Base-by-base conservation (phyloP, 169 alveolate genomes). In the Plasmodium sp. region DNA sequence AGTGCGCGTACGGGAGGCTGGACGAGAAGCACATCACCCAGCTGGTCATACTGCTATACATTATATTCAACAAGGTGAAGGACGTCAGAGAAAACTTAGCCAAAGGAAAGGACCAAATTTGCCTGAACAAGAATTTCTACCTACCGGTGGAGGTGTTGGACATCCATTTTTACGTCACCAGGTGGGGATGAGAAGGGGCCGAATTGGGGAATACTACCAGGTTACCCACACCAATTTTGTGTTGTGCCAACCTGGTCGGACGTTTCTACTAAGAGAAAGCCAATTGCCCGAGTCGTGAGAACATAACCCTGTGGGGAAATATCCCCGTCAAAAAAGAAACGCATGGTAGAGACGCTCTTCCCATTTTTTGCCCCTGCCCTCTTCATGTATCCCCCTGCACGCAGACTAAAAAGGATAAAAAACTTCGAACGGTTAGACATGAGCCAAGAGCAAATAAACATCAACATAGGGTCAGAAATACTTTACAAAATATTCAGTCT, bases 141-240 rank as follows among this genome's bases (percentile, higher is more conserved):
- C 39, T 85, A 14, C 71, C 85, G 10, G 48, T 75, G 27, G 85
- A 85, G 10, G 67, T 75, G 36, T 43, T 85, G 14, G 81, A 85
- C 80, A 51, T 85, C 31, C 93, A 85, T 51, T 85, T 85, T 85
- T 85, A 85, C 34, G 12, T 85, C 58, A 56, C 22, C 71, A 85
- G 93, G 93, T 85, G 67, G 43, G 31, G n/a, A 14, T 3, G 31
- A 81, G 27, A 81, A 43, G 36, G 3, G n/a, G 31, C 27, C 7
- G 67, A 33, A 18, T 51, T n/a, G n/a, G n/a, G n/a, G n/a, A n/a
- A n/a, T n/a, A n/a, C n/a, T n/a, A n/a, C n/a, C n/a, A n/a, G n/a
- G n/a, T n/a, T n/a, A n/a, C n/a, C n/a, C n/a, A n/a, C n/a, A n/a
- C n/a, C n/a, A n/a, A n/a, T n/a, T n/a, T n/a, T n/a, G n/a, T n/a